phyloP scores from a whole-genome alignment of 2,329 filamentous ascomycete genomes.

The Xylaria digitata region DNA sequence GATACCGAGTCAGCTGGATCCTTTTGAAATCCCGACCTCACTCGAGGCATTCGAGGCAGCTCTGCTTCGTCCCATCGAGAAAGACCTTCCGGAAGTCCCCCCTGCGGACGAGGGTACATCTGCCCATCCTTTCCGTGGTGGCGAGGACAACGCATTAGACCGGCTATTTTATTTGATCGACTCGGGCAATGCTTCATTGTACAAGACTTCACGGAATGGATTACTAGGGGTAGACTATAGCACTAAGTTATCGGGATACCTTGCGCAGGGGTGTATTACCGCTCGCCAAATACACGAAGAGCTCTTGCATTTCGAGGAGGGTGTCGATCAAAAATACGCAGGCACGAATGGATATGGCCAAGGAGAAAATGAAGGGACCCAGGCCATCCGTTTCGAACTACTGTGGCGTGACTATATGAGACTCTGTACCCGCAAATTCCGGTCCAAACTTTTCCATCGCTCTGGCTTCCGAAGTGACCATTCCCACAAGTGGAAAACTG shows the following conservation, averaged over 20 bases:
- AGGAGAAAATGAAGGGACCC: slow-evolving; percentile 79
- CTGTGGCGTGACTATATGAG: slow-evolving; percentile 87
- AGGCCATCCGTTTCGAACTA: slow-evolving; percentile 76
- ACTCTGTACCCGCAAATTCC: slow-evolving; percentile 78
- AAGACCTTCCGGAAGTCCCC: slow-evolving; percentile 64
- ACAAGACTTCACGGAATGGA: slow-evolving; percentile 78
- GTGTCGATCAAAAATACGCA: slow-evolving; percentile 56
- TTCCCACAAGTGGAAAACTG: slow-evolving; percentile 62
- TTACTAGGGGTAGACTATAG: slow-evolving; percentile 77
- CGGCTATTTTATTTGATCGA: slow-evolving; percentile 71
- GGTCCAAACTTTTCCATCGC: slow-evolving; percentile 70
- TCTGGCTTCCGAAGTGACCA: slow-evolving; percentile 69
- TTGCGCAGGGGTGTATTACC: slow-evolving; percentile 78
- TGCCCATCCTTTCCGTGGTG: slow-evolving; percentile 75
- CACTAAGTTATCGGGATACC: slow-evolving; percentile 79
- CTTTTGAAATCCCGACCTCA: slow-evolving; percentile 71
- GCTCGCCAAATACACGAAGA: slow-evolving; percentile 77
- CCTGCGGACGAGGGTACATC: slow-evolving; percentile 61
- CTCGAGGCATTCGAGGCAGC: slow-evolving; percentile 64
- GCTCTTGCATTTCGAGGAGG: slow-evolving; percentile 77
- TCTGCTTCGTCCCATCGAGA: slow-evolving; percentile 68
- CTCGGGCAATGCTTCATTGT: slow-evolving; percentile 69
- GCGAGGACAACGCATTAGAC: slow-evolving; percentile 69
- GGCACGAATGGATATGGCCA: slow-evolving; percentile 68
- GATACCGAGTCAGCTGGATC: slow-evolving; percentile 68